Base-by-base conservation (phyloP, 257 asterid species). In the Coffea eugenioides region DNA sequence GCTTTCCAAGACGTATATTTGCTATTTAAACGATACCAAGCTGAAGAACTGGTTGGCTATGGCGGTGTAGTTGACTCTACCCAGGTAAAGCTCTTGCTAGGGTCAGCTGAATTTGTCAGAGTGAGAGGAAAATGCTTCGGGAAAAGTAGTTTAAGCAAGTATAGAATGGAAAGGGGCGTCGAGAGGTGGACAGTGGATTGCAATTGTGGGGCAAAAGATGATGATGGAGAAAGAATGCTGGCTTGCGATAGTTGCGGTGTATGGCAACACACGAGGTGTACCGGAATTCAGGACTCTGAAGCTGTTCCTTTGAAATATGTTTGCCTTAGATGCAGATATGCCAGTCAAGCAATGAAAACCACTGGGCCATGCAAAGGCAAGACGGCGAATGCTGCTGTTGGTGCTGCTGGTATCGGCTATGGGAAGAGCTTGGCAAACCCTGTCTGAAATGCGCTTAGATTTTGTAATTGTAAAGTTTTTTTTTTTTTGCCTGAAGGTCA, bases 261-360 rank as follows among this genome's bases (percentile, higher is more conserved):
- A 73, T 95, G 99, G 99, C 96, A 90, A 89, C 99, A 95, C 89
- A 95, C 99, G 0, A 85, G 99, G 74, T 95, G 99, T 71, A 86
- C 92, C 0, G 96, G 97, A 25, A 95, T 93, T 34, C 92, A 87
- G 0, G 99, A 95, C 78, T 79, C 84, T 4, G 94, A 88, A 13
- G 86, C 79, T 3, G 99, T 89, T 18, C 98, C 95, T 13, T 81
- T 88, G 20, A 90, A 80, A 80, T 92, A 89, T 74, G 80, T 79
- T 34, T 93, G 98, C 86, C 77, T 68, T 27, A 77, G 89, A 73
- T 92, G 98, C 90, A 77, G 83, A 10, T 77, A 82, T 62, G 85
- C 79, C 23, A 15, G 69, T 16, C 75, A 78, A 27, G 66, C 80
- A 18, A 43, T 75, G 36, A 80, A 76, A 25, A 25, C 77, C 18